phyloP scores from a whole-genome alignment of 2,329 filamentous ascomycete genomes.

The Trichoderma citrinoviride region DNA sequence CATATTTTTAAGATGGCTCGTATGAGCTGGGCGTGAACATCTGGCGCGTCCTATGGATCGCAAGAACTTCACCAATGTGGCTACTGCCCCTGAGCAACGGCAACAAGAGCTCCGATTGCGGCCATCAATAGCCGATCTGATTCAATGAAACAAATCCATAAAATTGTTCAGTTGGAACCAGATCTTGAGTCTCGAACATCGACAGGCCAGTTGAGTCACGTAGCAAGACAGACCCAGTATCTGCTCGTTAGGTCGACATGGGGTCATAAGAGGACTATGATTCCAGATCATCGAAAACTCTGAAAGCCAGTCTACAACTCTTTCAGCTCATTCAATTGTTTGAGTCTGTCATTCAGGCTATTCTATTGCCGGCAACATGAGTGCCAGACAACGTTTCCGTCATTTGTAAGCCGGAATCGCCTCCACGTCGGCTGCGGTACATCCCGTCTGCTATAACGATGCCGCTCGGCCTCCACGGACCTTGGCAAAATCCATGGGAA shows the following conservation, averaged over 20 bases:
- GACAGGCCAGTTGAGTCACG: too few species aligned
- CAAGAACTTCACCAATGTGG: background rate
- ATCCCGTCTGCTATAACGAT: background rate
- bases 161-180: background rate
- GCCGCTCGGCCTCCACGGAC: background rate
- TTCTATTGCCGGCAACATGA: background rate
- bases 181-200: background rate
- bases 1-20: background rate
- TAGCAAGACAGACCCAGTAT: background rate
- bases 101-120: conserved; percentile 11
- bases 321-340: too few species aligned
- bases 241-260: background rate
- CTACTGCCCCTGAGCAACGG: background rate
- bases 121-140: background rate
- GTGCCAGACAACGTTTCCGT: background rate
- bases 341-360: background rate
- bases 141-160: background rate
- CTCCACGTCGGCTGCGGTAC: background rate
- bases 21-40: background rate
- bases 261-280: background rate
- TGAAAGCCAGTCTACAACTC: background rate
- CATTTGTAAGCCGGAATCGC: background rate
- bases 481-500: background rate
- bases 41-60: background rate
- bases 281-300: background rate